Conservation (phyloP, 164 flowering plant species). For the Sedum album region DNA sequence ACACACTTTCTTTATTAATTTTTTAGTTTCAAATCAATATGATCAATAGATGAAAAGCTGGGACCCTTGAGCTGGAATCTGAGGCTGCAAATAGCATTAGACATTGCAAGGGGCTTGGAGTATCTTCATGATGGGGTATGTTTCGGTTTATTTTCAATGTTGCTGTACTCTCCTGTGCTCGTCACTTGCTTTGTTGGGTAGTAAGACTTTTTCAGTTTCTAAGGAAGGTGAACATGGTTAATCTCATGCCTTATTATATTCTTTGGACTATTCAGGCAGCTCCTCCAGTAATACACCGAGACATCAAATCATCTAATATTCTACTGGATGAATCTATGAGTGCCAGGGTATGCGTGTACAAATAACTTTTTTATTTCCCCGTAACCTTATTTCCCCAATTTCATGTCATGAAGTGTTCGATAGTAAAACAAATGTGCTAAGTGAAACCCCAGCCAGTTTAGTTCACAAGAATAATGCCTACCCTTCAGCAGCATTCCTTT, state of each 20-base stretch:
- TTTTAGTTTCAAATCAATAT: neutral
- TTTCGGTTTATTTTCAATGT: conserved; percentile 4
- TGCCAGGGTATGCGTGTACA: conserved; percentile 64
- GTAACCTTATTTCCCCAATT: neutral
- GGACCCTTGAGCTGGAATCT: conserved; percentile 73
- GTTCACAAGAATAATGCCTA: no score
- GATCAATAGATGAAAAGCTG: conserved; percentile 46
- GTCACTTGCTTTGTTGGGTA: neutral
- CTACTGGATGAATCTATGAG: conserved; percentile 86
- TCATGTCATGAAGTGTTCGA: neutral
- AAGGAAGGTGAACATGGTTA: neutral
- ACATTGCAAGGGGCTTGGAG: conserved; percentile 95
- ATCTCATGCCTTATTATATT: conserved; percentile 3
- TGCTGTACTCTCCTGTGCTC: neutral
- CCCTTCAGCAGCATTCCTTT: no score
- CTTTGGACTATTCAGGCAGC: conserved; percentile 51
- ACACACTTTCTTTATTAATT: neutral
- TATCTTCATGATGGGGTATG: conserved; percentile 98
- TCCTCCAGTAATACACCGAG: conserved; percentile 92
- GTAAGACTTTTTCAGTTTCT: neutral
- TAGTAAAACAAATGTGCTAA: neutral
- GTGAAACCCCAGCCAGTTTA: neutral
- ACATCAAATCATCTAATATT: conserved; percentile 90
- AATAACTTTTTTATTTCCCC: neutral
- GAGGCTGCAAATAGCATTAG: conserved; percentile 77